Evolutionary conservation across 1,139 yeast species (phyloP), one percentile per base, ranked within the genome.

Genomic region (Taphrina confusa): DNA sequence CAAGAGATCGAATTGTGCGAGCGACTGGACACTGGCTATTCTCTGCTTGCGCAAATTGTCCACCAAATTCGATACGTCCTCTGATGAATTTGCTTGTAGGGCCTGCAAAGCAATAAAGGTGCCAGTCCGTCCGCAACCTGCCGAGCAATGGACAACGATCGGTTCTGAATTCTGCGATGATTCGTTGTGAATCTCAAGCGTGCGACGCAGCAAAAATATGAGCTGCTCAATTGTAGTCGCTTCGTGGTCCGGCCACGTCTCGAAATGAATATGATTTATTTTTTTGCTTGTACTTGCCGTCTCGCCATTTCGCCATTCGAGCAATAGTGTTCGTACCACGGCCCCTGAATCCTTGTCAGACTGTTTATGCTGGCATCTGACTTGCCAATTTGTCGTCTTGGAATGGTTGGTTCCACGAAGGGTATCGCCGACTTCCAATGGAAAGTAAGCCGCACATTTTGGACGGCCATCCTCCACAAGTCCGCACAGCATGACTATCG

Each of bases 401-500:
- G 23, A n/a, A 8, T 40, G 16, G 22, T 31, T 28, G 42, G 14
- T 18, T 16, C 37, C 36, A 36, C 18, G 25, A 16, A 27, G 27
- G 8, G 30, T n/a, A 4, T 59, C 45, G 11, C 60, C 65, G 16
- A 36, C 40, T 25, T 61, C 62, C n/a, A 18, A 16, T 11, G 85
- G 87, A 97, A 97, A 91, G 71, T 91, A 91, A 61, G 78, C 77
- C 64, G 73, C 78, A 70, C 97, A 90, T 71, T 91, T 90, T 58
- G 77, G 80, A 54, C 77, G 72, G 2, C 78, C 76, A 1, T 75
- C 74, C 25, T 89, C 96, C 14, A 72, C 72, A 55, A 90, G 72
- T 0, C 95, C 94, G 0, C 98, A 91, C 50, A 92, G 82, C 97
- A 91, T 92, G 11, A 88, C 84, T 8, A 92, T 76, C 0, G 85